Evolutionary conservation across 768 basidiomycete genomes (phyloP), one percentile per base, ranked within the genome.

Genomic region (Naganishia kalamii): DNA sequence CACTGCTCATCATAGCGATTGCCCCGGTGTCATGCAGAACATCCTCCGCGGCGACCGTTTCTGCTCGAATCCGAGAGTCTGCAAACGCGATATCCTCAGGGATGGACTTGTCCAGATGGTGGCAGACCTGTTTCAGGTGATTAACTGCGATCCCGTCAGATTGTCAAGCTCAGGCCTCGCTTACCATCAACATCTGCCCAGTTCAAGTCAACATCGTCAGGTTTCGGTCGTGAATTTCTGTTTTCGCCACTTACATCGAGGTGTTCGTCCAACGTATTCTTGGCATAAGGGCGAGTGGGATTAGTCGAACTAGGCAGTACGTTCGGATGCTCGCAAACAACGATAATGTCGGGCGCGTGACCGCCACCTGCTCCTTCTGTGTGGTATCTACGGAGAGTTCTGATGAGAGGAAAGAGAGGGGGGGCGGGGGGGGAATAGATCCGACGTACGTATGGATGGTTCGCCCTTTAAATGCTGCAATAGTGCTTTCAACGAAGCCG

Each of bases 31-130:
- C 92, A 44, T 94, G 92, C 32, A 96, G 80, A 19, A 98, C 88
- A 74, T 99, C 96, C 77, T 99, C 96, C 1, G 96, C 96, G 0
- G 96, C 96, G 47, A 98, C 88, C 0, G 96, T 99, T 80, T 98
- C 94, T 0, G 86, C 91, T 37, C 96, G 85, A 71, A 99, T 98
- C 37, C 96, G 88, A 8, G 94, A 97, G 69, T 98, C 93, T 3
- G 96, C 94, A 71, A 99, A 99, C 1, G 88, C 85, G 44, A 97
- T 82, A 70, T 99, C 96, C 80, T 99, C 96, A 0, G 88, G 84
- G 69, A 94, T 91, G n/a, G 82, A 84, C 70, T 82, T 85, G 80
- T 96, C 91, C 63, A 99, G 84, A 77, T 99, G 94, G 76, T 99
- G 94, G 77, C 92, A 96, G n/a, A 57, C 54, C 54, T 57, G 30